phyloP scores from a whole-genome alignment of 2,329 filamentous ascomycete species.

The Colletotrichum lindemuthianum region DNA sequence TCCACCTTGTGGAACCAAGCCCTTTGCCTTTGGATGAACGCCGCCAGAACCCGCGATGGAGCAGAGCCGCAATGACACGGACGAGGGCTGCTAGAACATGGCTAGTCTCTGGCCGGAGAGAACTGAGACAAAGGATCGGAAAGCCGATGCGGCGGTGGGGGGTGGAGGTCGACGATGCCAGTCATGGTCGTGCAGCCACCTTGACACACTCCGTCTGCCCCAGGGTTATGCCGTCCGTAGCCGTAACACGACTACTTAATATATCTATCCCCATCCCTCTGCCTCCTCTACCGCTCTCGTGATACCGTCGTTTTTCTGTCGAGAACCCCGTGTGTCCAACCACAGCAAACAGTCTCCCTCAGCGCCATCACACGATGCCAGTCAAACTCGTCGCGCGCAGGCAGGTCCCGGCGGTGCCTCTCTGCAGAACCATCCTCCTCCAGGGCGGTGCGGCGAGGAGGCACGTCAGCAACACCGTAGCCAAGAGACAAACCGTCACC shows the following conservation, averaged over 20 bases:
- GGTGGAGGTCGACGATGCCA: conserved; percentile 23
- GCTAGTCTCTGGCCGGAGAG: neutral
- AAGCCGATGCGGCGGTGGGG: conserved; percentile 8
- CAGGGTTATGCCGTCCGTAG: conserved; percentile 32
- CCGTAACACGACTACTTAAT: conserved; percentile 18
- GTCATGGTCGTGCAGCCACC: conserved; percentile 6
- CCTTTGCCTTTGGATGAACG: conserved; percentile 7
- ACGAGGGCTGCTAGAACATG: neutral
- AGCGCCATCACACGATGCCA: conserved; percentile 22
- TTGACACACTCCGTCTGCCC: neutral
- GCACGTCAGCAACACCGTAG: conserved; percentile 20
- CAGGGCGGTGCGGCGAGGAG: conserved; percentile 10
- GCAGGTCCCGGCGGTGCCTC: conserved; percentile 11
- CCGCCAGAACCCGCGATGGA: conserved; percentile 15
- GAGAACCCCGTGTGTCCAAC: neutral
- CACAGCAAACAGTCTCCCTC: neutral
- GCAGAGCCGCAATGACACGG: conserved; percentile 16
- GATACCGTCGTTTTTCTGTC: too few relatives aligned
- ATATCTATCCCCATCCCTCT: conserved; percentile 14
- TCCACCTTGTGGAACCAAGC: conserved; percentile 2
- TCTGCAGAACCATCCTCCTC: conserved; percentile 16
- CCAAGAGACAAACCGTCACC: conserved; percentile 2
- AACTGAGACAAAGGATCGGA: conserved; percentile 19
- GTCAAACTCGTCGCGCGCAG: conserved; percentile 11
- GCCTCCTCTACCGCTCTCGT: neutral